A percentile compares a stretch with the other conserved stretches of the same genome.
phyloP scores from a whole-genome alignment of 306 rosid genomes.

The Fragaria nilgerrensis region DNA sequence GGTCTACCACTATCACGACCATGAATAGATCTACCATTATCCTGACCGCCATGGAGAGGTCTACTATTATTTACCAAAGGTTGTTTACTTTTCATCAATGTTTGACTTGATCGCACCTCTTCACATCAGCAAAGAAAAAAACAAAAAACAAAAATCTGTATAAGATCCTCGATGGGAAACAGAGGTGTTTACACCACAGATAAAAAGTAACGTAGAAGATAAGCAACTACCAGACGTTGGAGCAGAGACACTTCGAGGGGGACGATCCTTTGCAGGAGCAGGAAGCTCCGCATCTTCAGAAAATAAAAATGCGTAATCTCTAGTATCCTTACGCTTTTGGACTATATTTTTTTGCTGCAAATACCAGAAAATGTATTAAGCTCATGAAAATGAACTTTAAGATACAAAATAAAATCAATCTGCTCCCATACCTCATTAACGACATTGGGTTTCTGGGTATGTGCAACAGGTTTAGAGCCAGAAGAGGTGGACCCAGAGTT shows the following conservation, averaged over 20 bases:
- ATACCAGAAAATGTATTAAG: slow-evolving; percentile 19
- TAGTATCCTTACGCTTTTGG: slow-evolving; percentile 70
- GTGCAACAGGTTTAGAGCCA: slow-evolving; percentile 41
- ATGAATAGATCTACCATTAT: slow-evolving; percentile 38
- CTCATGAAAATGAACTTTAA: slow-evolving; percentile 1
- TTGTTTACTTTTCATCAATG: slow-evolving; percentile 45
- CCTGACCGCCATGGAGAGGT: slow-evolving; percentile 31
- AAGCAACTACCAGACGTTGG: slow-evolving; percentile 55
- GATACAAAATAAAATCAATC: slow-evolving; percentile 13
- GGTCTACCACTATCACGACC: slow-evolving; percentile 38
- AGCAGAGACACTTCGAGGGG: slow-evolving; percentile 30
- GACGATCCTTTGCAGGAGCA: slow-evolving; percentile 54
- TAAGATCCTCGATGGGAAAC: slow-evolving; percentile 51
- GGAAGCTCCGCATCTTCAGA: slow-evolving; percentile 75
- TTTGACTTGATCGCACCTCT: slow-evolving; percentile 59
- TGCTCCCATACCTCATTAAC: slow-evolving; percentile 53
- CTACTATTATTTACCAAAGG: slow-evolving; percentile 41
- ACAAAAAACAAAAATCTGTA: slow-evolving; percentile 10
- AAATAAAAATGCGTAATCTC: slow-evolving; percentile 87
- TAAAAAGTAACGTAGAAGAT: slow-evolving; percentile 23
- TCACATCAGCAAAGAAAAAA: slow-evolving; percentile 52
- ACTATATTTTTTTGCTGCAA: slow-evolving; percentile 59
- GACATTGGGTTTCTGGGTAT: slow-evolving; percentile 41
- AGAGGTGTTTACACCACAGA: slow-evolving; percentile 32
- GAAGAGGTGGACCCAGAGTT: slow-evolving; percentile 40